Conservation (phyloP, 495 filamentous ascomycete species). For the Hypoxylon rickii region DNA sequence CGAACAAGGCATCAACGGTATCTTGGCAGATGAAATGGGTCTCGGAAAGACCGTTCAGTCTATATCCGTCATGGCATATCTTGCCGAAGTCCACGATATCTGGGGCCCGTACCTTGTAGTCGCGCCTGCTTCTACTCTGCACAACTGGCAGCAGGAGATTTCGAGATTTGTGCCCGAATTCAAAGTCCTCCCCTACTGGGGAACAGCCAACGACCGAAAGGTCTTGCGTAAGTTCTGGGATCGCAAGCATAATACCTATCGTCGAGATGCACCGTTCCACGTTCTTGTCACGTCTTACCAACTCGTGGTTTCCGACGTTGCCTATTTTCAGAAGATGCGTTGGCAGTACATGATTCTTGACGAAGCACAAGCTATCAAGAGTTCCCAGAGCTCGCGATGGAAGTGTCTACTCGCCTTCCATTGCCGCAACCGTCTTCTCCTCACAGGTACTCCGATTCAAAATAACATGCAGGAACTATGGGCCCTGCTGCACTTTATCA, state of each 20-base stretch:
- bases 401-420: constrained; percentile 92
- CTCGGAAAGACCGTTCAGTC: constrained; percentile 98
- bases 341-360: constrained; percentile 99
- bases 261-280: constrained; percentile 89
- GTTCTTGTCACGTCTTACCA: constrained; percentile 97
- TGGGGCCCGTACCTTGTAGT: constrained; percentile 99
- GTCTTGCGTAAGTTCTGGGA: constrained; percentile 99
- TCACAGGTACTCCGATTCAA: constrained; percentile 97
- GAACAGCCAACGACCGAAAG: constrained; percentile 90
- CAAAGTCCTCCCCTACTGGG: constrained; percentile 97
- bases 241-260: constrained; percentile 94
- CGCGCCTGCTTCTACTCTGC: constrained; percentile 91
- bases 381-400: constrained; percentile 93
- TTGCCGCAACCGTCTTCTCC: constrained; percentile 90
- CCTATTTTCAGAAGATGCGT: constrained; percentile 97
- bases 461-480: constrained; percentile 99
- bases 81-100: constrained; percentile 95
- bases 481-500: constrained; percentile 98
- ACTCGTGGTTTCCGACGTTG: constrained; percentile 90
- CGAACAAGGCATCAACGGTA: constrained; percentile 99
- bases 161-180: constrained; percentile 88
- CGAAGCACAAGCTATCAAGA: constrained; percentile 98
- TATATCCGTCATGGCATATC: constrained; percentile 98
- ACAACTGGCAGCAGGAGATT: constrained; percentile 99
- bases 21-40: constrained; percentile 98